Evolutionary conservation across 2,329 filamentous ascomycete genomes (phyloP).

Genomic region (Fusarium abutilonis): DNA sequence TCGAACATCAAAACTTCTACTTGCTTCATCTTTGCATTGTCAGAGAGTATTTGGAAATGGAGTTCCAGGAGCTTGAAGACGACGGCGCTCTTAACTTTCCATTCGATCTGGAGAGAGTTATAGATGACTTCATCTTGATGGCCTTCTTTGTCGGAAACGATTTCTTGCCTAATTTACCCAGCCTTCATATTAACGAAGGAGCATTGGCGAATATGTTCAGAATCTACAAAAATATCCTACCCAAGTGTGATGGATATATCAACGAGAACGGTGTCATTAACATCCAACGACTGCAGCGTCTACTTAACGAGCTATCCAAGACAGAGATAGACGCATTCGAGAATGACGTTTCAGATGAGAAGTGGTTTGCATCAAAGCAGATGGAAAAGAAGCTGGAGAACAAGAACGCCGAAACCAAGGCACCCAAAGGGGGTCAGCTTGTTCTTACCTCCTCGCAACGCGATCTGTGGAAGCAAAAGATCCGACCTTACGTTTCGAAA

Average conservation of each 20-base stretch:
- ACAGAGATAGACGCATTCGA: slow-evolving; percentile 96
- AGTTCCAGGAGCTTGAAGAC: slow-evolving; percentile 91
- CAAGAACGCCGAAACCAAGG: slow-evolving; percentile 66
- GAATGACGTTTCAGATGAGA: slow-evolving; percentile 84
- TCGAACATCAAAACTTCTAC: slow-evolving; percentile 99
- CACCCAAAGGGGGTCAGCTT: slow-evolving; percentile 66
- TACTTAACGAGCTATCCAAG: slow-evolving; percentile 85
- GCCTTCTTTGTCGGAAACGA: slow-evolving; percentile 99
- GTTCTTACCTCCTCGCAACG: slow-evolving; percentile 83
- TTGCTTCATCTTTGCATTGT: slow-evolving; percentile 97
- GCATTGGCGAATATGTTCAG: slow-evolving; percentile 97
- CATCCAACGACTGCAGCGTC: slow-evolving; percentile 76
- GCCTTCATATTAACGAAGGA: slow-evolving; percentile 97
- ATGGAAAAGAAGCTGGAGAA: slow-evolving; percentile 70
- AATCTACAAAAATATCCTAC: slow-evolving; percentile 91
- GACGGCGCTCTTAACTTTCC: slow-evolving; percentile 76
- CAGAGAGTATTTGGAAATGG: slow-evolving; percentile 93
- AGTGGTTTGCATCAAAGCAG: slow-evolving; percentile 91
- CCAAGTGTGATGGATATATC: slow-evolving; percentile 90
- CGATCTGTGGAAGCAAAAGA: slow-evolving; percentile 78
- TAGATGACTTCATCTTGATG: slow-evolving; percentile 99
- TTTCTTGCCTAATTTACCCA: slow-evolving; percentile 95
- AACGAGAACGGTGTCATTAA: slow-evolving; percentile 96
- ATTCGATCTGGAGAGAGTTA: slow-evolving; percentile 94
- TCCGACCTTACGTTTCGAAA: slow-evolving; percentile 84